Evolutionary conservation across 2,329 filamentous ascomycete species (phyloP).

Genomic region (Fusarium sp.): DNA sequence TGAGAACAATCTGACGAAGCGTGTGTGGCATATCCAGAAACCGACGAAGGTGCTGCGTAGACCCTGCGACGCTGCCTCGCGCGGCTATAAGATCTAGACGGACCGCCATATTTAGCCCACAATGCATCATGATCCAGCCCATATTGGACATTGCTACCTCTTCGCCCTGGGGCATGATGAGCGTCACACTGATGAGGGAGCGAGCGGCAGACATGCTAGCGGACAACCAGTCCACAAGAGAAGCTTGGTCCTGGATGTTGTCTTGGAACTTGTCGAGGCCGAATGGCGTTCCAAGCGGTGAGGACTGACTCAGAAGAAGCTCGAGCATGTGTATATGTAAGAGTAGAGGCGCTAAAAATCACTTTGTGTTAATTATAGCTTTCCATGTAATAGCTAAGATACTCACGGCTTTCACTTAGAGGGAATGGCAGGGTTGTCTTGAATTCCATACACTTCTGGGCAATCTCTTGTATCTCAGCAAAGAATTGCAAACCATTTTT

Average conservation of each 20-base stretch:
- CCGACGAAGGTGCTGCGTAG: conserved; percentile 40
- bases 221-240: conserved; percentile 43
- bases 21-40: conserved; percentile 46
- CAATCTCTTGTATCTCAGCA: conserved; percentile 21
- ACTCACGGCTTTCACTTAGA: conserved; percentile 47
- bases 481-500: conserved; percentile 11
- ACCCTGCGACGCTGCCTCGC: conserved; percentile 23
- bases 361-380: background rate
- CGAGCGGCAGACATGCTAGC: conserved; percentile 46
- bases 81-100: conserved; percentile 46
- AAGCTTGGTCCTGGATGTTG: conserved; percentile 16
- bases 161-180: conserved; percentile 42
- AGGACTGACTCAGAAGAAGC: conserved; percentile 46
- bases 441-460: conserved; percentile 12
- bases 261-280: conserved; percentile 41
- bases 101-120: conserved; percentile 45
- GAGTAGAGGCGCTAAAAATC: conserved; percentile 35
- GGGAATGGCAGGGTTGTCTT: conserved; percentile 43
- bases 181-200: conserved; percentile 39
- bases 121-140: conserved; percentile 49
- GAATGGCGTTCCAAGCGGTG: conserved; percentile 39
- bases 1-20: conserved; percentile 44
- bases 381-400: fast-evolving
- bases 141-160: conserved; percentile 47
- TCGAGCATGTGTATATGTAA: conserved; percentile 46